Evolutionary conservation across 352 stramenopile genomes (phyloP).

Genomic region (Phytopythium aichiense): DNA sequence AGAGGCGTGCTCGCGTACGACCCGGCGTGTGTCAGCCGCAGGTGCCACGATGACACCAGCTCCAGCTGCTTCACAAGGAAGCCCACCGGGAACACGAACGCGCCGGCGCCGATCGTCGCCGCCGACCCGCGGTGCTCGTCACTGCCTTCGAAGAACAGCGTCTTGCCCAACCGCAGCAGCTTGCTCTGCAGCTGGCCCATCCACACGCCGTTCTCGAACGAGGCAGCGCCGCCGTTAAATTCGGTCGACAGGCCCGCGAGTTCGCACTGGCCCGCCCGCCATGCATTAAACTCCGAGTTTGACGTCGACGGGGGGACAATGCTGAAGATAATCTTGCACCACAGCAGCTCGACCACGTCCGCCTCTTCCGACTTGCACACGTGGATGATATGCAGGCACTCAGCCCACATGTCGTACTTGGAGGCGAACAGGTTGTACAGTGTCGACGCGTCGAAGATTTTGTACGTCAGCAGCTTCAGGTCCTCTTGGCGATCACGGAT

Average conservation of each 20-base stretch:
- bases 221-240: constrained; percentile 21
- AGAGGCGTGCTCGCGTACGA: constrained; percentile 27
- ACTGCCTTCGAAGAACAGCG: constrained; percentile 56
- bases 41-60: constrained; percentile 76
- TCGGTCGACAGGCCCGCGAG: constrained; percentile 47
- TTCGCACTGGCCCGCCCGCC: constrained; percentile 65
- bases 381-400: constrained; percentile 85
- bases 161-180: constrained; percentile 67
- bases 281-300: constrained; percentile 67
- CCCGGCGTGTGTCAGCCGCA: constrained; percentile 50
- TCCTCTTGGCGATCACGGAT: constrained; percentile 49
- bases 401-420: constrained; percentile 86
- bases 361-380: constrained; percentile 79
- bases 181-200: constrained; percentile 80
- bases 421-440: constrained; percentile 85
- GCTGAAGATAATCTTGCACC: constrained; percentile 76
- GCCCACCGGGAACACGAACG: constrained; percentile 69
- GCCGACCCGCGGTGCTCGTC: constrained; percentile 40
- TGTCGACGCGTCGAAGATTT: constrained; percentile 74
- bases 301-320: constrained; percentile 58
- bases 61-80: constrained; percentile 76
- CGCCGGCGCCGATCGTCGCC: constrained; percentile 21
- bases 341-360: constrained; percentile 58
- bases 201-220: constrained; percentile 77
- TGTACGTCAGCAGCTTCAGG: constrained; percentile 65